Percentiles rank a stretch among this genome's conserved stretches.
These are phyloP conservation scores for Aspergillus hiratsukae DNA, from an alignment of 2,329 filamentous ascomycete genomes.

Conservation along the genomic window DNA sequence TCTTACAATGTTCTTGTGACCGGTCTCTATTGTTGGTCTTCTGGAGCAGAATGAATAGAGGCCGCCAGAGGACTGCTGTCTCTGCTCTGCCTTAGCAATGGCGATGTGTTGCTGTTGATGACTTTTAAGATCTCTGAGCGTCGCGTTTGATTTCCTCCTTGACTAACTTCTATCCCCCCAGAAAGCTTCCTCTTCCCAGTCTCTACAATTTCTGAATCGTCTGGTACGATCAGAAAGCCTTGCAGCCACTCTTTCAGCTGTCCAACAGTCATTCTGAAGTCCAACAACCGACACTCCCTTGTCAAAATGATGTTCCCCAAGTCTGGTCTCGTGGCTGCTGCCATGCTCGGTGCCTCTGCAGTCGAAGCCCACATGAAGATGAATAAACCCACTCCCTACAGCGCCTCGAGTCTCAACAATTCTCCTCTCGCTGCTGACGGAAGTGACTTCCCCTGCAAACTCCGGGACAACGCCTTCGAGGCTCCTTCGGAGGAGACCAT, in stretches of 20 bases:
- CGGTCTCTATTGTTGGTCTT: neutral
- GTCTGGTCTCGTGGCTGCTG: conserved; percentile 32
- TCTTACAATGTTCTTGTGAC: neutral
- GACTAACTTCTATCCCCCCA: conserved; percentile 12
- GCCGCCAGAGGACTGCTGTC: neutral
- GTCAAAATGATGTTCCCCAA: conserved; percentile 30
- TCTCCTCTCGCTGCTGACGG: conserved; percentile 59
- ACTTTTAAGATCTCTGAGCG: neutral
- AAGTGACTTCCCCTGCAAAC: conserved; percentile 79
- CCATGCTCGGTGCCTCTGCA: conserved; percentile 50
- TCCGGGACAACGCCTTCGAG: conserved; percentile 38
- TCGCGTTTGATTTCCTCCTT: neutral
- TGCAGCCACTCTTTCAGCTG: conserved; percentile 13
- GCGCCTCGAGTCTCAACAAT: conserved; percentile 51
- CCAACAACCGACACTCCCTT: conserved; percentile 8
- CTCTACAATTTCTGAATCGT: conserved; percentile 26
- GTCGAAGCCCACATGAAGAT: conserved; percentile 75
- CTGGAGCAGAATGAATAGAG: neutral
- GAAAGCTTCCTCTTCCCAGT: conserved; percentile 16
- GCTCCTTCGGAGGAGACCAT: conserved; percentile 50
- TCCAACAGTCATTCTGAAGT: conserved; percentile 12
- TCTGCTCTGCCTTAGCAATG: neutral
- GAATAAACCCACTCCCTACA: conserved; percentile 61
- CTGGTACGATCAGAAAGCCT: conserved; percentile 29
- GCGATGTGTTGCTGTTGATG: neutral